A percentile compares a stretch with the other conserved stretches of the same genome.
phyloP scores from a whole-genome alignment of 2,329 filamentous ascomycete species.

The Fusarium musae region DNA sequence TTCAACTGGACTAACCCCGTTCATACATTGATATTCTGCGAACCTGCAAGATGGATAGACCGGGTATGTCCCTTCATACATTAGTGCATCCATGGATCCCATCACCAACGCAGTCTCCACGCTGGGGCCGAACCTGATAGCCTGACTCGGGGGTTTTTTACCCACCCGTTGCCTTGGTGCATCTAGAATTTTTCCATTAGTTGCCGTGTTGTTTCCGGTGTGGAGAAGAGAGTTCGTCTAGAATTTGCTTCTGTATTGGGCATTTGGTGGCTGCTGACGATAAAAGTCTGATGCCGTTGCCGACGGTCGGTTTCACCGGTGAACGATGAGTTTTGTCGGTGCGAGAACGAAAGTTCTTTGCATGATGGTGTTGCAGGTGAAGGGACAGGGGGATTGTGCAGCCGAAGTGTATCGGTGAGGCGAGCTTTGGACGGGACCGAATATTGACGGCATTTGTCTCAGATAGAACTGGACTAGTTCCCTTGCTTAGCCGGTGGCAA shows the following conservation, averaged over 20 bases:
- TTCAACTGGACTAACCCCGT: constrained; percentile 3
- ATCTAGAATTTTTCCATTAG: constrained; percentile 11
- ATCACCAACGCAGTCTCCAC: neutral
- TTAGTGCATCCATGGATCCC: constrained; percentile 27
- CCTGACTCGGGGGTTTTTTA: neutral
- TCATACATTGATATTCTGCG: constrained; percentile 7
- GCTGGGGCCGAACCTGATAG: constrained; percentile 10
- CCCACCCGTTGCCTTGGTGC: constrained; percentile 10
- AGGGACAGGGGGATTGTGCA: neutral
- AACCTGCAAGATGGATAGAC: constrained; percentile 16
- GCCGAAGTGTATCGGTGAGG: neutral
- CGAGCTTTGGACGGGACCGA: neutral
- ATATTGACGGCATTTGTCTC: neutral
- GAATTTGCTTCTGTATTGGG: neutral
- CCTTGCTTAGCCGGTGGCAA: neutral
- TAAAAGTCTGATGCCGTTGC: neutral
- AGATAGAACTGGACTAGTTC: neutral
- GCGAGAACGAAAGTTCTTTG: neutral
- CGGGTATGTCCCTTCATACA: constrained; percentile 23
- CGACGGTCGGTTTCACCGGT: neutral
- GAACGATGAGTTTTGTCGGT: neutral
- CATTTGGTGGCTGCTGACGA: neutral
- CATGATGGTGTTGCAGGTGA: neutral
- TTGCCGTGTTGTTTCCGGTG: neutral
- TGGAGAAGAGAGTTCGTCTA: neutral